These are phyloP conservation scores for Aspergillus unguis DNA, from an alignment of 2,329 filamentous ascomycete species.

Conservation along the genomic window DNA sequence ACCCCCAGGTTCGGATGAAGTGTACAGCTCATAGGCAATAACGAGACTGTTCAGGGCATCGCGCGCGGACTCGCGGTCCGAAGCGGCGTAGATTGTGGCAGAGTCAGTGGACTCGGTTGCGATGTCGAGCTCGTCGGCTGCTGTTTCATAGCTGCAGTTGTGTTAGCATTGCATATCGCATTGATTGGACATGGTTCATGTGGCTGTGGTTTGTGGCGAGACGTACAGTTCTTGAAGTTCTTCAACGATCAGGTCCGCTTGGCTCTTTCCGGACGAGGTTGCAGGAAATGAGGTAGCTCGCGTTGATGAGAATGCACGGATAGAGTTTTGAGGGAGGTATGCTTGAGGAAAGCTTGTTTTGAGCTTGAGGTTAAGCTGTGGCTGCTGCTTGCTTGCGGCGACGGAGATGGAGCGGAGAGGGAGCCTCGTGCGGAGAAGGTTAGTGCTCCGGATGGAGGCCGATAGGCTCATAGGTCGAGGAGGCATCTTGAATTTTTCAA, in stretches of 20 bases:
- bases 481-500: not conserved
- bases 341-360: not conserved
- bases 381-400: not conserved
- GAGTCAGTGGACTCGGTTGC: slow-evolving; percentile 47
- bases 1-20: slow-evolving; percentile 4
- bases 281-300: not conserved
- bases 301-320: slow-evolving; percentile 1
- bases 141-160: slow-evolving; percentile 39
- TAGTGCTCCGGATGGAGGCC: not conserved
- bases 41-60: slow-evolving; percentile 43
- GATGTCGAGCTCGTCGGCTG: slow-evolving; percentile 50
- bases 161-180: slow-evolving; percentile 9
- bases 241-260: slow-evolving; percentile 34
- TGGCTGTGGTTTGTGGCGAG: not conserved
- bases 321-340: not conserved
- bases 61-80: slow-evolving; percentile 45
- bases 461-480: not conserved
- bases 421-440: not conserved
- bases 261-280: slow-evolving; percentile 21
- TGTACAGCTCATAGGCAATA: slow-evolving; percentile 36
- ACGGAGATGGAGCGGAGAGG: not conserved
- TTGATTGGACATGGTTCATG: not conserved
- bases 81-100: slow-evolving; percentile 45
- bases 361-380: not conserved
- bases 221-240: slow-evolving; percentile 38